Evolutionary conservation across 371 early-diverging fungal species (phyloP), one percentile per base, ranked within the genome.

Genomic region (Vairimorpha apis): DNA sequence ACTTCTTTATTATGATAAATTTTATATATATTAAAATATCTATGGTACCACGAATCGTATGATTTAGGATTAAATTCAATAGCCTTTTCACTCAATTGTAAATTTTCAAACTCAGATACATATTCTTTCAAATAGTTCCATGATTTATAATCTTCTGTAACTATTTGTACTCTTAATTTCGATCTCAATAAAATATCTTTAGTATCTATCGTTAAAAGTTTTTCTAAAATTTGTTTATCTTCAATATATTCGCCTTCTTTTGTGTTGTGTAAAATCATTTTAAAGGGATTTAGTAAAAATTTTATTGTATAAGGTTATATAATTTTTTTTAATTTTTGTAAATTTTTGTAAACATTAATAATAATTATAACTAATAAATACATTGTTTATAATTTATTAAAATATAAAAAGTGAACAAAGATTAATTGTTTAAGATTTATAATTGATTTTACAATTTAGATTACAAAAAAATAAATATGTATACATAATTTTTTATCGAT

Each of bases 111-210:
- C 14, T 59, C 13, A 7, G 35, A 21, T 30, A 74, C 51, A n/a
- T 27, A 2, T 27, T 53, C 35, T 59, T 74, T 76, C n/a, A 81
- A 62, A 27, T 70, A 38, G 47, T 55, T 59, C 70, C 71, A 78
- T n/a, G 76, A 63, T 27, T 53, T 64, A 53, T 77, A 79, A 64
- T 82, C 78, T 35, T 82, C 82, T 7, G 79, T 32, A 25, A 66
- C 69, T 12, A 78, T n/a, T 33, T 38, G 18, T 3, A 80, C 37
- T 21, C 77, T 70, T 71, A 30, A 60, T 62, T 45, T 69, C n/a
- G 64, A 67, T 47, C 70, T 79, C 55, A 67, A 49, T 13, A 72
- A n/a, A 16, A 65, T 55, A 21, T 70, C 58, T 27, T 62, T 33
- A 16, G 23, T 43, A 1, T 47, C 32, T 21, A 76, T 38, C 29